Conservation (phyloP, 345 rosid species). For the Durio zibethinus region DNA sequence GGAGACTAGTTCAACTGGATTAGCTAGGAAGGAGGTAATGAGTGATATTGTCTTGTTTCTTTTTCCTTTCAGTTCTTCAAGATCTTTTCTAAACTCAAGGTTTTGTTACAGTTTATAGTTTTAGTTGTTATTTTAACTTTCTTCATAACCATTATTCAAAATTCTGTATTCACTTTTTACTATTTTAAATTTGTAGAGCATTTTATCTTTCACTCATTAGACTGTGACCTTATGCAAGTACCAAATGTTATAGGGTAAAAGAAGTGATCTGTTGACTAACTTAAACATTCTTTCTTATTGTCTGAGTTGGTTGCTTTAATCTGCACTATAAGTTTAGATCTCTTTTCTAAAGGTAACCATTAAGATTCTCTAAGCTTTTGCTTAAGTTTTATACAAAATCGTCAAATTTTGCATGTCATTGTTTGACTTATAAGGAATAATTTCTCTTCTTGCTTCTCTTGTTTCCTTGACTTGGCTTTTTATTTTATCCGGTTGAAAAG, state of each 20-base stretch:
- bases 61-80: not conserved
- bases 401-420: not conserved
- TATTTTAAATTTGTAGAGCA: not conserved
- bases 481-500: slow-evolving; percentile 15
- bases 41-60: not conserved
- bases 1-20: slow-evolving; percentile 29
- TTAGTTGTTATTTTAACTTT: not conserved
- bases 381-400: not conserved
- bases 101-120: not conserved
- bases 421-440: not conserved
- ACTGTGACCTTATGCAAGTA: not conserved
- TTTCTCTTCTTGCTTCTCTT: not conserved
- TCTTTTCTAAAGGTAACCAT: not conserved
- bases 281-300: not conserved
- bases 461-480: not conserved
- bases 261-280: not conserved
- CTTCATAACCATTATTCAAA: not conserved
- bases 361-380: not conserved
- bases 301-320: not conserved
- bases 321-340: not conserved
- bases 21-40: slow-evolving; percentile 29
- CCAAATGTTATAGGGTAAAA: not conserved
- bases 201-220: not conserved
- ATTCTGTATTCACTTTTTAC: not conserved
- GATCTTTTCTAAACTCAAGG: not conserved